Percentiles rank a stretch among this genome's conserved stretches.
These are phyloP conservation scores for Beta lomatogona DNA, from an alignment of 179 eudicot species.

Conservation along the genomic window DNA sequence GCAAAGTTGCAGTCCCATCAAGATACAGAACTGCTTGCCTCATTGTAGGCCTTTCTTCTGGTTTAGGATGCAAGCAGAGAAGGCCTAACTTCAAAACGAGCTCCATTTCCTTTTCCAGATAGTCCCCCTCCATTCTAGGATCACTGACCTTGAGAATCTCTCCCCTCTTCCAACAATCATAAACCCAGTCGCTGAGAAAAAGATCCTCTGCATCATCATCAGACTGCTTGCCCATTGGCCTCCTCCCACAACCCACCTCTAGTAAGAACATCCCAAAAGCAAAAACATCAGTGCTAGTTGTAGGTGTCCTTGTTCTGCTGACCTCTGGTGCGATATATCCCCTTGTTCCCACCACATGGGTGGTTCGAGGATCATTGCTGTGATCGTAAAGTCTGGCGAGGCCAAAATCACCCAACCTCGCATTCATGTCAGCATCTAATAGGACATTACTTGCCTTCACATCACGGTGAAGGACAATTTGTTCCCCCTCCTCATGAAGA, in stretches of 20 bases:
- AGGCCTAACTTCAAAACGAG: constrained; percentile 31
- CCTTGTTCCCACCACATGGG: constrained; percentile 32
- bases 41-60: constrained; percentile 39
- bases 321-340: constrained; percentile 38
- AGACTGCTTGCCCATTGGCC: constrained; percentile 26
- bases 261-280: constrained; percentile 39
- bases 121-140: constrained; percentile 19
- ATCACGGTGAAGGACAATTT: constrained; percentile 35
- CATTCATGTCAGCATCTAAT: constrained; percentile 32
- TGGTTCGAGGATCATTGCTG: constrained; percentile 25
- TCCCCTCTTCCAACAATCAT: constrained; percentile 30
- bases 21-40: constrained; percentile 33
- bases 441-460: constrained; percentile 37
- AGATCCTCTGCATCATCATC: not conserved
- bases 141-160: constrained; percentile 7
- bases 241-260: constrained; percentile 33
- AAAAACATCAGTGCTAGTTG: constrained; percentile 33
- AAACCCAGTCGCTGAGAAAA: constrained; percentile 32
- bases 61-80: constrained; percentile 24
- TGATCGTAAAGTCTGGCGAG: constrained; percentile 34
- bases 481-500: constrained; percentile 37
- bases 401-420: constrained; percentile 34
- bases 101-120: constrained; percentile 27
- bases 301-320: constrained; percentile 27
- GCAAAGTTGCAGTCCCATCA: constrained; percentile 23